These are phyloP conservation scores for Turnera subulata DNA, from an alignment of 345 rosid genomes.

Conservation along the genomic window DNA sequence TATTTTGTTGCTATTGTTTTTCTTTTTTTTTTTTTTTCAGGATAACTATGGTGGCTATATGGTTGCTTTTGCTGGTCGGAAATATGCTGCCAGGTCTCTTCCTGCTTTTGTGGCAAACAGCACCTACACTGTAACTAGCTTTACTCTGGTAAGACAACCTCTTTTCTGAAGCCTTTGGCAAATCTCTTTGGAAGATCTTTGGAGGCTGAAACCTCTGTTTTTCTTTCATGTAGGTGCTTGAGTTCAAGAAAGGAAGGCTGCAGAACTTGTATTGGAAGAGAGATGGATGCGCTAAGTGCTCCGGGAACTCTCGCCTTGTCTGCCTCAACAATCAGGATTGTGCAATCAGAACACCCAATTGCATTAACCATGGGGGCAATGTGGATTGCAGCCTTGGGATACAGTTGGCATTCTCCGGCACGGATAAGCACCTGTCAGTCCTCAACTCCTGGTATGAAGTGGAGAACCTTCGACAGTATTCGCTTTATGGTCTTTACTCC, in stretches of 20 bases:
- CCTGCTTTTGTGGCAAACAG: slow-evolving; percentile 63
- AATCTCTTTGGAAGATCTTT: not conserved
- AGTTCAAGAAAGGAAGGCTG: slow-evolving; percentile 87
- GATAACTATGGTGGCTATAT: slow-evolving; percentile 55
- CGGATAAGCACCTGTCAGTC: slow-evolving; percentile 78
- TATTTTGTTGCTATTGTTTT: not conserved
- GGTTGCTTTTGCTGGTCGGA: slow-evolving; percentile 93
- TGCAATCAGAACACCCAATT: slow-evolving; percentile 60
- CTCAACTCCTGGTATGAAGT: slow-evolving; percentile 98
- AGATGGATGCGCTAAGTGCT: slow-evolving; percentile 82
- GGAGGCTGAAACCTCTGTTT: slow-evolving; percentile 3
- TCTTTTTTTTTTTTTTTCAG: slow-evolving; percentile 25
- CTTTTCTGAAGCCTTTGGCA: not conserved
- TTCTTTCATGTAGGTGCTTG: slow-evolving; percentile 62
- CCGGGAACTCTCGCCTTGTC: slow-evolving; percentile 49
- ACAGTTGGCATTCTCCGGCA: slow-evolving; percentile 93
- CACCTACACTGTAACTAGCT: slow-evolving; percentile 63
- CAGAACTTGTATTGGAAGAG: slow-evolving; percentile 94
- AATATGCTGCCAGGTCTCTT: slow-evolving; percentile 87
- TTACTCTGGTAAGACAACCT: slow-evolving; percentile 67
- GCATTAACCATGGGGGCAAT: slow-evolving; percentile 62
- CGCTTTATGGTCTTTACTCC: slow-evolving; percentile 78
- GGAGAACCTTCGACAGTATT: slow-evolving; percentile 84
- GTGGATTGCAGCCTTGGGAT: slow-evolving; percentile 96
- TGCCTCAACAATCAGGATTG: slow-evolving; percentile 88